These are phyloP conservation scores for Neostapfia colusana DNA, from an alignment of 176 grass and related monocot genomes.

Conservation along the genomic window DNA sequence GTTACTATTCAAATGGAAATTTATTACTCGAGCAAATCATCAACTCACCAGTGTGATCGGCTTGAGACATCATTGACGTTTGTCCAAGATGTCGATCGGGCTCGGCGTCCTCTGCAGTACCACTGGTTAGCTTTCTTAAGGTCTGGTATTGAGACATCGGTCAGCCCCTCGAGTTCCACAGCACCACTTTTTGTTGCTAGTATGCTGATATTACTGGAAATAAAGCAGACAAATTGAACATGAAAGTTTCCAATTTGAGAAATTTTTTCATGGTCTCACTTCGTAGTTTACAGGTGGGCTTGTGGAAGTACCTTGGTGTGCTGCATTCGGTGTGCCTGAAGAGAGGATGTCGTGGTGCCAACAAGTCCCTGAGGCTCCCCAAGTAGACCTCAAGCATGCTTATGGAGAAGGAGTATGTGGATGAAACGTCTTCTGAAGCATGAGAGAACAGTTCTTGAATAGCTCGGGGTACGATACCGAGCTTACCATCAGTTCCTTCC, in stretches of 20 bases:
- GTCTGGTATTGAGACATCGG: constrained; percentile 47
- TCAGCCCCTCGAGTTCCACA: constrained; percentile 86
- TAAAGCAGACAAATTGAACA: constrained; percentile 8
- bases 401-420: constrained; percentile 67
- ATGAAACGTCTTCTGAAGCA: constrained; percentile 61
- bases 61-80: constrained; percentile 89
- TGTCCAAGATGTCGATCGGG: constrained; percentile 80
- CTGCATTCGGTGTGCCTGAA: constrained; percentile 41
- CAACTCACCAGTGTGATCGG: constrained; percentile 91
- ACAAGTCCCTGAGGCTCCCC: constrained; percentile 79
- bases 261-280: not conserved
- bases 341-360: constrained; percentile 66
- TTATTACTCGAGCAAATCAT: not conserved
- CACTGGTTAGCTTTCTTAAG: constrained; percentile 72
- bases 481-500: constrained; percentile 73
- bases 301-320: constrained; percentile 45
- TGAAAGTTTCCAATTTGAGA: not conserved
- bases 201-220: constrained; percentile 71
- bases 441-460: constrained; percentile 76
- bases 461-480: constrained; percentile 65
- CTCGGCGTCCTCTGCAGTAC: constrained; percentile 70
- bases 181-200: constrained; percentile 58
- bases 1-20: constrained; percentile 20
- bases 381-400: constrained; percentile 96
- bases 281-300: constrained; percentile 1